Percentiles rank a stretch among this genome's conserved stretches.
Evolutionary conservation across 257 asterid genomes (phyloP).

Genomic region (Agastache rugosa): DNA sequence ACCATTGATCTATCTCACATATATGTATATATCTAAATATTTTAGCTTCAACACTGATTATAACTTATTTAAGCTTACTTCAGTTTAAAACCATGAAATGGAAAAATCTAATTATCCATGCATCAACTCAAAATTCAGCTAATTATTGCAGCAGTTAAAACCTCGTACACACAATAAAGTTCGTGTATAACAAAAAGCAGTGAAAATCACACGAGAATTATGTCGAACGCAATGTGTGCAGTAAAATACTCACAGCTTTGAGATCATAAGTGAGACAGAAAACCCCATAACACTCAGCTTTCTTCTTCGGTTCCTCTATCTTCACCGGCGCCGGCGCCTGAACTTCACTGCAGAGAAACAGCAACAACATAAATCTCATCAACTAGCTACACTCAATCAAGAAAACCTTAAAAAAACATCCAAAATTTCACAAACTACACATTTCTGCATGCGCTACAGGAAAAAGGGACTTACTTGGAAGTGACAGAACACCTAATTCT

Average conservation of each 20-base stretch:
- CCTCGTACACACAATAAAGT: not conserved
- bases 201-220: constrained; percentile 8
- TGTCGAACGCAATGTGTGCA: constrained; percentile 28
- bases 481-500: constrained; percentile 77
- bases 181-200: not conserved
- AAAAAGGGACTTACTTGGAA: constrained; percentile 54
- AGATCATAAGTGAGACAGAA: constrained; percentile 99
- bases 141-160: not conserved
- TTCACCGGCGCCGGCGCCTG: constrained; percentile 71
- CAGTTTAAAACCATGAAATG: not conserved
- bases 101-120: not conserved
- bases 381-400: constrained; percentile 8
- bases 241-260: constrained; percentile 68
- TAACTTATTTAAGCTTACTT: not conserved
- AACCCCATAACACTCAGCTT: constrained; percentile 86
- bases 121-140: not conserved
- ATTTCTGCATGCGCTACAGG: not conserved
- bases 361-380: not conserved
- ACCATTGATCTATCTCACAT: not conserved
- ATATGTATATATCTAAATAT: not conserved
- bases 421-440: not conserved
- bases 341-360: constrained; percentile 61
- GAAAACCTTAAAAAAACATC: not conserved
- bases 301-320: constrained; percentile 70
- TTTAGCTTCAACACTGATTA: not conserved